Evolutionary conservation across 2,329 filamentous ascomycete species (phyloP).

Genomic region (Chaetomium sp.): DNA sequence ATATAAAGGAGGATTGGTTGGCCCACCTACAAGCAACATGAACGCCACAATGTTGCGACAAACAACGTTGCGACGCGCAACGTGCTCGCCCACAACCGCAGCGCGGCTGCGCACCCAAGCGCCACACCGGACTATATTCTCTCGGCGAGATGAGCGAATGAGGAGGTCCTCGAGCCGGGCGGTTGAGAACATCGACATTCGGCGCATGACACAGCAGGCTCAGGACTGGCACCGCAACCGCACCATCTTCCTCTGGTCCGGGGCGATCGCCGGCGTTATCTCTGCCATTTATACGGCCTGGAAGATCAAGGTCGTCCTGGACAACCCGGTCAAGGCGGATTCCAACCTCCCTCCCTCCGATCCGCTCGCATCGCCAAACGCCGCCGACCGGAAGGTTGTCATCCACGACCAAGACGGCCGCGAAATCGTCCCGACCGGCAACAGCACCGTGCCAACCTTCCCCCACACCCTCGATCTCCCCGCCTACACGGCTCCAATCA

Average conservation of each 20-base stretch:
- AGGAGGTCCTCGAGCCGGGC: constrained; percentile 24
- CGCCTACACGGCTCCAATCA: constrained; percentile 27
- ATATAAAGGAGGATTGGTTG: no score
- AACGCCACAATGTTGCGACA: constrained; percentile 28
- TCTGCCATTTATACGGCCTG: constrained; percentile 46
- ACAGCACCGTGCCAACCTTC: constrained; percentile 71
- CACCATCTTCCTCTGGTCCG: constrained; percentile 45
- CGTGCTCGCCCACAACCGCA: constrained; percentile 15
- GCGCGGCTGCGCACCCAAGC: constrained; percentile 3
- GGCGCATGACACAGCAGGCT: constrained; percentile 40
- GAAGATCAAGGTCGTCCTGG: constrained; percentile 41
- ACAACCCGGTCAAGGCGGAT: constrained; percentile 33
- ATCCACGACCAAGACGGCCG: constrained; percentile 61
- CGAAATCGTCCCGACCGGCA: constrained; percentile 75
- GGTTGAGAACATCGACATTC: constrained; percentile 45
- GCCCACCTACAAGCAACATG: no score
- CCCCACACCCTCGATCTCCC: constrained; percentile 65
- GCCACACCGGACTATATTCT: constrained; percentile 33
- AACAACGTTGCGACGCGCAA: constrained; percentile 22
- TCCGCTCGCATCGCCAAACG: constrained; percentile 43
- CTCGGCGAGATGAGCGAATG: constrained; percentile 14
- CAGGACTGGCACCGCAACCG: constrained; percentile 46
- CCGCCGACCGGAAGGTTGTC: constrained; percentile 50
- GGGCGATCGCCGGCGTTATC: constrained; percentile 43
- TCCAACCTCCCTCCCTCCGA: constrained; percentile 38